A percentile compares a stretch with the other conserved stretches of the same genome.
Conservation (phyloP, 1,139 yeast genomes). For the Saccharomyces hybrid region DNA sequence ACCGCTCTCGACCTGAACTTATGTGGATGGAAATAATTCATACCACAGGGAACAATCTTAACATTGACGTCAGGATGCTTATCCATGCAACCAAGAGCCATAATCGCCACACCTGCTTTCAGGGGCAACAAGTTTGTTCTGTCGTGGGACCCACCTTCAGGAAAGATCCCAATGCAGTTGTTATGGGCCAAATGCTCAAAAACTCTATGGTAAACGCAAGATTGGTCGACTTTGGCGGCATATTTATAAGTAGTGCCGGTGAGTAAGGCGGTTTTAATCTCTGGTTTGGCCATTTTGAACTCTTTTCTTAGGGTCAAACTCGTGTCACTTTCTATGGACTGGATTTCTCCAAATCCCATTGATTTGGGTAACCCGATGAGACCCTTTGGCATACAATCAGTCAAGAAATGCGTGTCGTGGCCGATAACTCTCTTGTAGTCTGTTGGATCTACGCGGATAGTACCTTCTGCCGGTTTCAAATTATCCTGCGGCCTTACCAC, state of each 20-base stretch:
- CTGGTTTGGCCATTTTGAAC: constrained; percentile 45
- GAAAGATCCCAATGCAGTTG: constrained; percentile 88
- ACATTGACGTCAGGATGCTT: constrained; percentile 49
- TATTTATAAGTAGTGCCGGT: constrained; percentile 58
- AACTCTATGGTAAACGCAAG: constrained; percentile 70
- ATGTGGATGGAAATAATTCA: constrained; percentile 71
- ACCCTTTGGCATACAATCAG: constrained; percentile 61
- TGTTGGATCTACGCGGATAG: constrained; percentile 42
- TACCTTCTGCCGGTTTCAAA: constrained; percentile 54
- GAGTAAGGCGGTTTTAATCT: constrained; percentile 38
- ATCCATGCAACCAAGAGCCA: constrained; percentile 72
- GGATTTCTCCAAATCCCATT: constrained; percentile 69
- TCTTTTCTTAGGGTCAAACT: constrained; percentile 66
- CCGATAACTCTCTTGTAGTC: constrained; percentile 54
- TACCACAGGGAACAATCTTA: constrained; percentile 64
- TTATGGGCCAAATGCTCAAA: constrained; percentile 75
- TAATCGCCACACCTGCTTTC: constrained; percentile 74
- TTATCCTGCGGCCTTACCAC: constrained; percentile 90
- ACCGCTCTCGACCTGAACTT: constrained; percentile 77
- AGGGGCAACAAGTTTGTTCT: constrained; percentile 64
- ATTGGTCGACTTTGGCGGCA: constrained; percentile 82
- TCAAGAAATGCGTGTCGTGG: constrained; percentile 56
- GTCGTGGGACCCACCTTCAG: constrained; percentile 71
- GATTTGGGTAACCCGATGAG: constrained; percentile 72
- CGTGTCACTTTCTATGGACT: constrained; percentile 64